These are phyloP conservation scores for Biscogniauxia marginata DNA, from an alignment of 2,329 filamentous ascomycete species.

Conservation along the genomic window DNA sequence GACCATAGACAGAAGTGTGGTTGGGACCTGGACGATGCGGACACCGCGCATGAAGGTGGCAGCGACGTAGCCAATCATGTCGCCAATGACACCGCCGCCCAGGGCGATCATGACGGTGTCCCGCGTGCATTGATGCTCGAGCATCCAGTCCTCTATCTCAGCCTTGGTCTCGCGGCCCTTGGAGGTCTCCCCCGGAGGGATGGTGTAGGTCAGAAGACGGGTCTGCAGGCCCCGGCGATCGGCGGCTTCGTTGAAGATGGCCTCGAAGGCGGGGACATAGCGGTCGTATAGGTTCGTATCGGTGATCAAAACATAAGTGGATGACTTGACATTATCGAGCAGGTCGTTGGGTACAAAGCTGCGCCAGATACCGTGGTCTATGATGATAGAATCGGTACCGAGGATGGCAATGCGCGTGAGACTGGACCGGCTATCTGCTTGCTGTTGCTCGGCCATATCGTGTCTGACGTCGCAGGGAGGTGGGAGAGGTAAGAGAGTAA, in stretches of 20 bases:
- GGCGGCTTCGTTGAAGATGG: constrained; percentile 56
- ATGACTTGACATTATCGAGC: constrained; percentile 72
- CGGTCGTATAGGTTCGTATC: constrained; percentile 84
- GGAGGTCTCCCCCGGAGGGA: constrained; percentile 88
- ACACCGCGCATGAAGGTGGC: constrained; percentile 98
- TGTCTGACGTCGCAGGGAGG: not conserved
- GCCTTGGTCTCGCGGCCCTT: constrained; percentile 93
- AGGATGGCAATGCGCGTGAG: constrained; percentile 74
- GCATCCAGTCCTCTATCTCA: constrained; percentile 96
- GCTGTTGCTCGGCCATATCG: not conserved
- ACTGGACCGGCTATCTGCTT: constrained; percentile 15
- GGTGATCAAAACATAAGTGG: constrained; percentile 94
- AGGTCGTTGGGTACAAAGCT: constrained; percentile 80
- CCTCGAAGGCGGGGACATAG: constrained; percentile 77
- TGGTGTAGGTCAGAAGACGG: constrained; percentile 80
- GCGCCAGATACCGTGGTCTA: constrained; percentile 89
- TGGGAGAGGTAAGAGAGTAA: not conserved
- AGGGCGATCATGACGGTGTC: constrained; percentile 95
- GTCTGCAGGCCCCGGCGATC: constrained; percentile 44
- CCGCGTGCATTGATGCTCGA: constrained; percentile 85
- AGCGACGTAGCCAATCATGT: constrained; percentile 96
- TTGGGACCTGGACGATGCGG: constrained; percentile 94
- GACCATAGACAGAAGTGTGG: constrained; percentile 93
- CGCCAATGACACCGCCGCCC: constrained; percentile 94
- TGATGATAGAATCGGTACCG: constrained; percentile 84